phyloP scores from a whole-genome alignment of 179 eudicot species.

The Silene vulgaris region DNA sequence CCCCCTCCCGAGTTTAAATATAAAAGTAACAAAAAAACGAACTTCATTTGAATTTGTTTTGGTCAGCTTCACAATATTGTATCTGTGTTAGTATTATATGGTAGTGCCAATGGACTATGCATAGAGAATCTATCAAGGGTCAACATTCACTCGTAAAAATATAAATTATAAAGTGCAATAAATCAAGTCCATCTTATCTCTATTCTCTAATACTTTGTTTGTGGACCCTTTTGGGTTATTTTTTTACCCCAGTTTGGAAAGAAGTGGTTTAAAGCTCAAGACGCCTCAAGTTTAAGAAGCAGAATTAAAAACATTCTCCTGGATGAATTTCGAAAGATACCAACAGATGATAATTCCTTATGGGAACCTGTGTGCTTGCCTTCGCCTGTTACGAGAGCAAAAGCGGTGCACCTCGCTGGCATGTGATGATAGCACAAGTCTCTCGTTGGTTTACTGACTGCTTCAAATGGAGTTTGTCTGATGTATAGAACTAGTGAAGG shows the following conservation, averaged over 20 bases:
- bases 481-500: constrained; percentile 22
- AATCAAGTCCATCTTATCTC: neutral
- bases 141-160: neutral
- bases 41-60: neutral
- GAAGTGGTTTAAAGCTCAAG: constrained; percentile 78
- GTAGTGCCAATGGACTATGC: neutral
- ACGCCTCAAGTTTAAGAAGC: constrained; percentile 69
- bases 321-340: constrained; percentile 39
- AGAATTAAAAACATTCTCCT: constrained; percentile 46
- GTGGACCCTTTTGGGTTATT: neutral
- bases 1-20: neutral
- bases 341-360: constrained; percentile 21
- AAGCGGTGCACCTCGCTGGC: constrained; percentile 2
- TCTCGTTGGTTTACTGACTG: constrained; percentile 7
- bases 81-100: neutral
- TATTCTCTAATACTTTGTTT: neutral
- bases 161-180: neutral
- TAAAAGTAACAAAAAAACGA: neutral
- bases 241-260: constrained; percentile 50
- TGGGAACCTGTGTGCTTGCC: constrained; percentile 29
- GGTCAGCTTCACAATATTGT: neutral
- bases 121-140: neutral
- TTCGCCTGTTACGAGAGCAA: constrained; percentile 20
- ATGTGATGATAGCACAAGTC: constrained; percentile 21
- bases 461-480: constrained; percentile 8